Evolutionary conservation across 345 rosid species (phyloP).

Genomic region (Atalantia buxifolia): DNA sequence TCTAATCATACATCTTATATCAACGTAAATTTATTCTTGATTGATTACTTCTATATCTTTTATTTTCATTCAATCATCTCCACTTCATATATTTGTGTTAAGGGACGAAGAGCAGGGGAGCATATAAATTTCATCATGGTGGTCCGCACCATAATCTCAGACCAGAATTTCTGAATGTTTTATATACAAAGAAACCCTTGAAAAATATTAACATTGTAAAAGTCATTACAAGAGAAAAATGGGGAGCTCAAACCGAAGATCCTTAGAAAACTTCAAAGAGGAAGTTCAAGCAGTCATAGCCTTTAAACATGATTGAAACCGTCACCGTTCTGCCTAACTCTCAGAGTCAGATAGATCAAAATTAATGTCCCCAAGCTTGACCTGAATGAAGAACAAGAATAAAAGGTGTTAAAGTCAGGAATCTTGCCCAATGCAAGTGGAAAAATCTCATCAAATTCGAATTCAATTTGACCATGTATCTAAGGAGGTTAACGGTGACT

Average conservation of each 20-base stretch:
- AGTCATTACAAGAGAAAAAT: neutral
- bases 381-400: conserved; percentile 38
- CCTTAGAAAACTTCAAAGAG: neutral
- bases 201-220: conserved; percentile 8
- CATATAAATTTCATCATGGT: neutral
- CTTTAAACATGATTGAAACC: conserved; percentile 42
- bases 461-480: neutral
- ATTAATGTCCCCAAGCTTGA: conserved; percentile 87
- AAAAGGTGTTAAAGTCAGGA: neutral
- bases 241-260: neutral
- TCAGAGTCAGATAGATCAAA: conserved; percentile 77
- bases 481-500: neutral
- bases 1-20: no score
- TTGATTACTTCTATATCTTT: neutral
- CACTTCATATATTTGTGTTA: neutral
- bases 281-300: neutral
- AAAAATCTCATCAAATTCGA: neutral
- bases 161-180: neutral
- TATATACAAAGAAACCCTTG: conserved; percentile 16
- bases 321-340: conserved; percentile 59
- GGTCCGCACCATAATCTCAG: neutral
- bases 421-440: neutral
- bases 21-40: neutral
- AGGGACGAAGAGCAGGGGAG: neutral
- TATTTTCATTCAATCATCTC: neutral